Evolutionary conservation across 345 rosid species (phyloP).

Genomic region (Acer campestre): DNA sequence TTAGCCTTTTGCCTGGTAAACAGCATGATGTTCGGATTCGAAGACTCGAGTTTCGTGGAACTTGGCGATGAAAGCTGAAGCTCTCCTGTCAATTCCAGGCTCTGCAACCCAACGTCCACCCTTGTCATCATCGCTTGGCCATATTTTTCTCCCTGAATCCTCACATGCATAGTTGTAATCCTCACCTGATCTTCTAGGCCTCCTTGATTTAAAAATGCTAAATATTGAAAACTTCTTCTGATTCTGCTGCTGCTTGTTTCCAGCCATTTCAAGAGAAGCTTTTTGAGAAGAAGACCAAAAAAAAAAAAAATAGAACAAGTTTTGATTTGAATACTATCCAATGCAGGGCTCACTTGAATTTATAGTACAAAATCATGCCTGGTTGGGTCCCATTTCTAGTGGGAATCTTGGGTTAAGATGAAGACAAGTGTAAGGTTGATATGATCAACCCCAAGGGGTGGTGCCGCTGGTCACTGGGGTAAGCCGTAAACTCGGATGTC

Average conservation of each 20-base stretch:
- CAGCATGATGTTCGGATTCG: constrained; percentile 43
- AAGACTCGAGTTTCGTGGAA: constrained; percentile 51
- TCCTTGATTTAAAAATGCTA: constrained; percentile 41
- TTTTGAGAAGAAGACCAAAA: background rate
- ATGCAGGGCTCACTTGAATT: background rate
- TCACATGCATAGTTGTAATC: constrained; percentile 7
- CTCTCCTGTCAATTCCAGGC: constrained; percentile 48
- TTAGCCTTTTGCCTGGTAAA: constrained; percentile 2
- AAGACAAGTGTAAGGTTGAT: constrained; percentile 9
- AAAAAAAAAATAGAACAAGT: background rate
- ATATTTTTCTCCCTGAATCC: constrained; percentile 25
- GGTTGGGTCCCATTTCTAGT: background rate
- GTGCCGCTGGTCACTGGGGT: no score
- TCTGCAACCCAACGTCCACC: constrained; percentile 40
- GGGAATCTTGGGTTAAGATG: background rate
- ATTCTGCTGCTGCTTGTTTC: constrained; percentile 29
- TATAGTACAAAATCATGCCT: background rate
- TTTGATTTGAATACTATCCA: background rate
- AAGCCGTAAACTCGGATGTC: no score
- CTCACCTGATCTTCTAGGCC: constrained; percentile 24
- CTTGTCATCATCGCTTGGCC: constrained; percentile 42
- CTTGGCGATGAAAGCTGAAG: constrained; percentile 53
- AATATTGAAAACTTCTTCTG: constrained; percentile 30
- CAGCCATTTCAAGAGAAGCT: constrained; percentile 32
- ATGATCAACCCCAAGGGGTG: no score